Evolutionary conservation across 257 asterid genomes (phyloP), one percentile per base, ranked within the genome.

Genomic region (Solanum chilense): DNA sequence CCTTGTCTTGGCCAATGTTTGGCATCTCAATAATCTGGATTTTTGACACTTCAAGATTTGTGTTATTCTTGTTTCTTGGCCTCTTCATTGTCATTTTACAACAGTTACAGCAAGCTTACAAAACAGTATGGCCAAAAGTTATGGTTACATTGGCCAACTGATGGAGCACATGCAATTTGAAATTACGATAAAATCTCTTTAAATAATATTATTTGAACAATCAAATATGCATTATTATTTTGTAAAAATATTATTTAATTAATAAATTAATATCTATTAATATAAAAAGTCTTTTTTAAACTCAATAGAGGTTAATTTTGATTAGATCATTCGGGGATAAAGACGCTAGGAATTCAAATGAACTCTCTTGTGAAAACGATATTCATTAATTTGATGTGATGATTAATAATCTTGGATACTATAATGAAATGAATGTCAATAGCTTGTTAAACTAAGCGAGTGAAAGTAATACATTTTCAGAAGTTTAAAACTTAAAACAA

Each of bases 21-120:
- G 84, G 87, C 77, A 80, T 88, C 83, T 82, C 90, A 80, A 81
- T 86, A 82, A 62, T 71, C 87, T 42, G 83, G 82, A 89, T 35
- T 82, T 58, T 89, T 82, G 68, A 89, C 89, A 35, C 62, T 81
- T 86, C 58, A 86, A 69, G 71, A n/a, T 47, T 84, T 41, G 75
- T 75, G n/a, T 60, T 1, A 60, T 13, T 56, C 66, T 15, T 25
- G 14, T 25, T 88, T 88, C 80, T 88, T 80, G 80, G 78, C 80
- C 27, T 84, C 66, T 64, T 84, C 60, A 39, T 84, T 27, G 64
- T 47, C 31, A 27, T 58, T 77, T 29, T 80, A 45, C 47, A 84
- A 66, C 80, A 4, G 75, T 66, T 64, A 84, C 84, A 45, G 64
- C 52, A 73, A 69, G 25, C 52, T 31, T 33, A 71, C 84, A 73